These are phyloP conservation scores for Gynostemma pentaphyllum DNA, from an alignment of 306 rosid species.

Conservation along the genomic window DNA sequence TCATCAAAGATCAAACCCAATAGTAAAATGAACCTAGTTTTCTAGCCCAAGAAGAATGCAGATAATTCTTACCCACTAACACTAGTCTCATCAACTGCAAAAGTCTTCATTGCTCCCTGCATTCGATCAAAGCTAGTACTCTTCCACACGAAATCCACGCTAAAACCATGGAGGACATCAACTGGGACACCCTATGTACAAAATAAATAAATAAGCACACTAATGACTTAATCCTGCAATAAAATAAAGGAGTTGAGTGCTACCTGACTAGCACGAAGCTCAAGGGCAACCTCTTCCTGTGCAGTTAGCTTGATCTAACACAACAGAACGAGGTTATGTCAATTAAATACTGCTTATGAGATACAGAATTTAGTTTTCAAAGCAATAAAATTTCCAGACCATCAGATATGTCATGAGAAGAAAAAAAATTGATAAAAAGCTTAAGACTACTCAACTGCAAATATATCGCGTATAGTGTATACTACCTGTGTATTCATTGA, in stretches of 20 bases:
- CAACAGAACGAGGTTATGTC: not conserved
- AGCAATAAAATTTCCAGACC: not conserved
- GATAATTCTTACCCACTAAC: conserved; percentile 77
- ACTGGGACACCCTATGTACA: conserved; percentile 89
- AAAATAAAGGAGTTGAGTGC: not conserved
- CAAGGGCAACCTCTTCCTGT: conserved; percentile 97
- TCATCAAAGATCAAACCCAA: not conserved
- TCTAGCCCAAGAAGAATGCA: not conserved
- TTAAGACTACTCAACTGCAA: not conserved
- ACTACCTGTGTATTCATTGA: not conserved
- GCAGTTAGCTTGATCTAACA: conserved; percentile 92
- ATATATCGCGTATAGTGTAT: not conserved
- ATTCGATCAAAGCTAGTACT: conserved; percentile 98
- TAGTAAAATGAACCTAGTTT: not conserved
- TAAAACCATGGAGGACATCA: conserved; percentile 90
- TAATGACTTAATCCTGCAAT: conserved; percentile 8
- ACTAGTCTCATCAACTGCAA: conserved; percentile 99
- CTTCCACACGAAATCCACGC: conserved; percentile 99
- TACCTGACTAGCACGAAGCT: conserved; percentile 98
- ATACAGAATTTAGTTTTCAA: not conserved
- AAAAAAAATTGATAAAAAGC: not conserved
- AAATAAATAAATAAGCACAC: conserved; percentile 15
- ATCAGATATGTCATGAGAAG: not conserved
- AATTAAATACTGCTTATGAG: not conserved
- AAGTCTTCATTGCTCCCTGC: conserved; percentile 99